These are phyloP conservation scores for Rhynchospora tenuis DNA, from an alignment of 176 grass and related monocot species.

Conservation along the genomic window DNA sequence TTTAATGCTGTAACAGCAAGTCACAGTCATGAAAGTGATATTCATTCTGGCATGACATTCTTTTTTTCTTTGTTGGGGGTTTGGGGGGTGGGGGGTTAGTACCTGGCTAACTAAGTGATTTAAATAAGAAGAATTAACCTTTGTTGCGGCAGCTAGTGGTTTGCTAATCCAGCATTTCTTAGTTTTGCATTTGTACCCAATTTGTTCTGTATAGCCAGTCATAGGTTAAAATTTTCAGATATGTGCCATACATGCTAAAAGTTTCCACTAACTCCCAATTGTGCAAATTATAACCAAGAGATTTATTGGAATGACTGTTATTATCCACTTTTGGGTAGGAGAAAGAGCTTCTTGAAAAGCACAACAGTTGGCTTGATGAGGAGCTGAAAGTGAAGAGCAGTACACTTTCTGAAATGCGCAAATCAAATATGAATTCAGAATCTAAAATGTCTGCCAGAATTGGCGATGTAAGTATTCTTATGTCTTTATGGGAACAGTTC, in stretches of 20 bases:
- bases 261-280: neutral
- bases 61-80: neutral
- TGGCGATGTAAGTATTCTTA: constrained; percentile 47
- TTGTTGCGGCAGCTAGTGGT: neutral
- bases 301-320: neutral
- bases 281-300: neutral
- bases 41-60: neutral
- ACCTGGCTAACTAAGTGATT: neutral
- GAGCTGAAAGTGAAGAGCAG: constrained; percentile 69
- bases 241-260: neutral
- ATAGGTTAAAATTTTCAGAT: constrained; percentile 14
- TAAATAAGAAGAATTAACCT: neutral
- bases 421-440: constrained; percentile 73
- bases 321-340: constrained; percentile 56
- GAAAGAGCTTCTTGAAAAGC: constrained; percentile 77
- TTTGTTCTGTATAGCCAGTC: constrained; percentile 4
- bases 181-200: neutral
- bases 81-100: neutral
- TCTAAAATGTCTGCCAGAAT: constrained; percentile 71
- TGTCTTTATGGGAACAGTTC: neutral
- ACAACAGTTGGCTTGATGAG: constrained; percentile 82
- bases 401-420: constrained; percentile 51
- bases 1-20: neutral
- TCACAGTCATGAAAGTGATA: neutral
- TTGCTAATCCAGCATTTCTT: neutral